A percentile compares a stretch with the other conserved stretches of the same genome.
These are phyloP conservation scores for Fusarium gaditjirri DNA, from an alignment of 2,329 filamentous ascomycete genomes.

Conservation along the genomic window DNA sequence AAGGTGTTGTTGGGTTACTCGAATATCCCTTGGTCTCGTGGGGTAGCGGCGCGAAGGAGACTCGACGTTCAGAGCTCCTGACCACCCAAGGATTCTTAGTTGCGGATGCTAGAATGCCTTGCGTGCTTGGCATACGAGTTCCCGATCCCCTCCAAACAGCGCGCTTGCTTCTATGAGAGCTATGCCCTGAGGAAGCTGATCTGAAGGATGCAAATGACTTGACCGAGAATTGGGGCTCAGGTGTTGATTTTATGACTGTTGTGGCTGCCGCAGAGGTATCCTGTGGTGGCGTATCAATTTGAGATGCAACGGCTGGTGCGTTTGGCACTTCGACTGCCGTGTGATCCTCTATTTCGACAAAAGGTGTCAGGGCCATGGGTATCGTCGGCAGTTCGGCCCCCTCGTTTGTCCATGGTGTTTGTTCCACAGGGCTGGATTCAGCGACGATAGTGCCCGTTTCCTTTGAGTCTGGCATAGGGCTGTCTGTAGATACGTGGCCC, in stretches of 20 bases:
- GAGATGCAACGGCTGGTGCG: not conserved
- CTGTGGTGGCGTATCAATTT: constrained; percentile 8
- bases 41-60: constrained; percentile 53
- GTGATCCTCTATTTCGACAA: not conserved
- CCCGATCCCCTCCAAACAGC: constrained; percentile 37
- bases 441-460: not conserved
- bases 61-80: constrained; percentile 44
- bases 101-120: constrained; percentile 50
- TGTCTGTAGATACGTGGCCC: not conserved
- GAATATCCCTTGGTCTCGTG: constrained; percentile 34
- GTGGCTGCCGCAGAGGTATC: constrained; percentile 1
- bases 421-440: constrained; percentile 11
- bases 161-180: constrained; percentile 23
- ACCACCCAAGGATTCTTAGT: constrained; percentile 49
- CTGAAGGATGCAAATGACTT: constrained; percentile 65
- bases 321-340: not conserved
- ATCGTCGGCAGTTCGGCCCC: not conserved
- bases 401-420: constrained; percentile 40
- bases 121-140: constrained; percentile 47
- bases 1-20: constrained; percentile 11
- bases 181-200: constrained; percentile 59
- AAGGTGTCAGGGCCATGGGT: not conserved
- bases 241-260: constrained; percentile 48
- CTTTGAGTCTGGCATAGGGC: not conserved
- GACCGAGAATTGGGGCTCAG: constrained; percentile 60